Conservation (phyloP, 306 rosid species). For the Gastrolobium bilobum region DNA sequence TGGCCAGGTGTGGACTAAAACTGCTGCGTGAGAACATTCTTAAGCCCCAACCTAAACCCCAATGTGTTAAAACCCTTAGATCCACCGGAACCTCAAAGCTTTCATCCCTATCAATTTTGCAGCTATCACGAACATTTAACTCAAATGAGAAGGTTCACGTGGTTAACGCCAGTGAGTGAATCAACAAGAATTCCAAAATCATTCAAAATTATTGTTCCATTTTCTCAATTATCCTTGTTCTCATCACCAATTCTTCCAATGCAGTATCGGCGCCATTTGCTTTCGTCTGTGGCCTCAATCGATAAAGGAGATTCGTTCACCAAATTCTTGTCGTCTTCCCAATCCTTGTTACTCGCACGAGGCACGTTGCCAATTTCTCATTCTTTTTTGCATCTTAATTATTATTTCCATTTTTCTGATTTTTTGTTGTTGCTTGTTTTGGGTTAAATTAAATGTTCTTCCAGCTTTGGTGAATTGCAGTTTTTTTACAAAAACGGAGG, state of each 20-base stretch:
- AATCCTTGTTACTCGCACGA: slow-evolving; percentile 51
- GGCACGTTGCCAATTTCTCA: slow-evolving; percentile 47
- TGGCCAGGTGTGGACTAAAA: too few species aligned
- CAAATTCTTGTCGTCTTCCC: slow-evolving; percentile 50
- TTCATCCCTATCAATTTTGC: slow-evolving; percentile 7
- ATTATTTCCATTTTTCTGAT: slow-evolving; percentile 8
- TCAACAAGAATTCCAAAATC: not conserved
- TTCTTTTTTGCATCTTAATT: not conserved
- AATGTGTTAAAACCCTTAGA: too few species aligned
- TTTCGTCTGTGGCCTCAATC: slow-evolving; percentile 55
- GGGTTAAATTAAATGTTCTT: not conserved
- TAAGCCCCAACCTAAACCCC: too few species aligned
- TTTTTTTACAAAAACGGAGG: slow-evolving; percentile 52
- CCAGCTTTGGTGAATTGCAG: slow-evolving; percentile 63
- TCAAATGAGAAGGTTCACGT: slow-evolving; percentile 67
- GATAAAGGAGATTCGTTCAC: slow-evolving; percentile 44
- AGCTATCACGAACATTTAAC: not conserved
- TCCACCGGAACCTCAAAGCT: not conserved
- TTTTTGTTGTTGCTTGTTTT: not conserved
- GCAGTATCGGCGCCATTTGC: slow-evolving; percentile 76
- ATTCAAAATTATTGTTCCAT: not conserved
- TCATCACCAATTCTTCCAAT: slow-evolving; percentile 17
- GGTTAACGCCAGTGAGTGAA: slow-evolving; percentile 69
- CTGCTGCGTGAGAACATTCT: too few species aligned
- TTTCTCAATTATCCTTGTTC: not conserved